phyloP scores from a whole-genome alignment of 257 asterid genomes.

The Rehmannia glutinosa region DNA sequence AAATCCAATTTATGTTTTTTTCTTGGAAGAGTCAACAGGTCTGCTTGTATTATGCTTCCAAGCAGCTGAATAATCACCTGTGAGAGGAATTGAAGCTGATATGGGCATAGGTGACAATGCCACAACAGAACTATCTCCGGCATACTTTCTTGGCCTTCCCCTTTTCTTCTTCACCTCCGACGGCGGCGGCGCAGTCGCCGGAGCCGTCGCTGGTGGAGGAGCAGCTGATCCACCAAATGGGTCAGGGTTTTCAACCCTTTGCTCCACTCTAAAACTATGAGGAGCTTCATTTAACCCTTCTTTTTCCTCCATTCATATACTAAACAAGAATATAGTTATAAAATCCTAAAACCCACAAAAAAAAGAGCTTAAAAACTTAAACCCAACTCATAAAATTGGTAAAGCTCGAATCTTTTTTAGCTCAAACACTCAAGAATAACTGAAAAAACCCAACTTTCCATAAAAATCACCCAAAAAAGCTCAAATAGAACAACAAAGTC shows the following conservation, averaged over 20 bases:
- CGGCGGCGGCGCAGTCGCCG: constrained; percentile 25
- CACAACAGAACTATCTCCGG: constrained; percentile 49
- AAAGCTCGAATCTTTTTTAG: constrained; percentile 16
- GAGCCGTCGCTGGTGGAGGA: constrained; percentile 34
- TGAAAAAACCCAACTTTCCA: constrained; percentile 17
- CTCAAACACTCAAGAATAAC: constrained; percentile 16
- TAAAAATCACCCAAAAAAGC: constrained; percentile 17
- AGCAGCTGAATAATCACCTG: constrained; percentile 65
- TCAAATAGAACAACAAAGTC: constrained; percentile 25
- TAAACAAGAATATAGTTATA: constrained; percentile 9
- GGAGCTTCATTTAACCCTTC: constrained; percentile 66
- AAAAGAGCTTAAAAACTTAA: constrained; percentile 9
- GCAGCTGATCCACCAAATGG: constrained; percentile 48
- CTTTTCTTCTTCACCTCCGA: constrained; percentile 66
- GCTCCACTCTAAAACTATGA: constrained; percentile 53
- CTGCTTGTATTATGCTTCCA: constrained; percentile 52
- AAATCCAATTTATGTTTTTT: constrained; percentile 64
- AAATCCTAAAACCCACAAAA: constrained; percentile 34
- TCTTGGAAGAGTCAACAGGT: constrained; percentile 56
- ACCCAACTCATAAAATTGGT: constrained; percentile 21
- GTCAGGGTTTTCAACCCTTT: constrained; percentile 42
- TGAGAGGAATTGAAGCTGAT: constrained; percentile 85
- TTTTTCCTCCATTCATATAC: constrained; percentile 74
- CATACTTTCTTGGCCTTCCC: constrained; percentile 91
- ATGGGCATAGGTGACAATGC: constrained; percentile 97